Evolutionary conservation across 352 stramenopile species (phyloP).

Genomic region (Globisporangium radiosum): DNA sequence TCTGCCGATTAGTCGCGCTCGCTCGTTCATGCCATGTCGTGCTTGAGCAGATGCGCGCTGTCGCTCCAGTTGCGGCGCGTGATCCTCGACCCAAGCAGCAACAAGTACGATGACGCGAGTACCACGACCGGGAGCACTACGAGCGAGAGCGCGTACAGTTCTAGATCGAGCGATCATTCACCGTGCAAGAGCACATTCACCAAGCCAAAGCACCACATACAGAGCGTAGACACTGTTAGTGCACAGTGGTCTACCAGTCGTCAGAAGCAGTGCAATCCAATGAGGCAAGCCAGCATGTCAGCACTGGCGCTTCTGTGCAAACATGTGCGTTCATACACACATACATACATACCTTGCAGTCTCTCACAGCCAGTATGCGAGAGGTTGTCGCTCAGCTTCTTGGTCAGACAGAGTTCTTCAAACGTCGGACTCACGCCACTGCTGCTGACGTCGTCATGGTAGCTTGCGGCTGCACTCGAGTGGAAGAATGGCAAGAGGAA

Average conservation of each 20-base stretch:
- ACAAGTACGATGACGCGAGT: slow-evolving; percentile 30
- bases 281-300: no score
- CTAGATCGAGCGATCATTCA: slow-evolving; percentile 4
- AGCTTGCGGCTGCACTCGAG: not conserved
- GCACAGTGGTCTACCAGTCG: no score
- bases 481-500: slow-evolving; percentile 33
- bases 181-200: no score
- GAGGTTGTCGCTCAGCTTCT: slow-evolving; percentile 37
- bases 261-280: no score
- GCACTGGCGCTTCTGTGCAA: no score
- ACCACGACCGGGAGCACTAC: slow-evolving; percentile 31
- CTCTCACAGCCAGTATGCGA: slow-evolving; percentile 34
- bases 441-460: no score
- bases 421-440: slow-evolving; percentile 13
- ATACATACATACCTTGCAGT: slow-evolving; percentile 24
- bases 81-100: slow-evolving; percentile 39
- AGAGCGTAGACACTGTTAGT: no score
- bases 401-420: slow-evolving; percentile 15
- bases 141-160: slow-evolving; percentile 36
- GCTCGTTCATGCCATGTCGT: slow-evolving; percentile 13
- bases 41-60: slow-evolving; percentile 27
- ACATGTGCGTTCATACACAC: no score
- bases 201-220: no score
- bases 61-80: slow-evolving; percentile 36
- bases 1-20: no score